Percentiles rank a stretch among this genome's conserved stretches.
These are phyloP conservation scores for Solanum chilense DNA, from an alignment of 257 asterid genomes.

Conservation along the genomic window DNA sequence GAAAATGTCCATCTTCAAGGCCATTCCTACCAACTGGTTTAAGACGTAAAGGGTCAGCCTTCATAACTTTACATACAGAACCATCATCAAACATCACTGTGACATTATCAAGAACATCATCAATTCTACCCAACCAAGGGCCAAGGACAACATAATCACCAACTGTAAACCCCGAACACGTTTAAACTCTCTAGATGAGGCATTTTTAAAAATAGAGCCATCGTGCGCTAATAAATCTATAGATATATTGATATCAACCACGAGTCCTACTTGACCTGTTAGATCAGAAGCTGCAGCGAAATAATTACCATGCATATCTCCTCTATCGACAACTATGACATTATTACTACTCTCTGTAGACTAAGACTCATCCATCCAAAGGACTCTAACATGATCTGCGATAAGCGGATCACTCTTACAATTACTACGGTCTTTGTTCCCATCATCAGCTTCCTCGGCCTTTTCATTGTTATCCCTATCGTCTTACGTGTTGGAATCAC, in stretches of 20 bases:
- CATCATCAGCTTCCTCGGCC: constrained; percentile 25
- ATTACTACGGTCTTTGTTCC: constrained; percentile 20
- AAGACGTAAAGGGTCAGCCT: constrained; percentile 80
- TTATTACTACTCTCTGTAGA: constrained; percentile 41
- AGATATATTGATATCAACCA: constrained; percentile 58
- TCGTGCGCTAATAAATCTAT: constrained; percentile 62
- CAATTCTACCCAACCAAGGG: constrained; percentile 97
- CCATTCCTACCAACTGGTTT: constrained; percentile 69
- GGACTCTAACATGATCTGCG: constrained; percentile 75
- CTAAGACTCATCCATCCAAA: constrained; percentile 82
- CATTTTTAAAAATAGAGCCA: constrained; percentile 45
- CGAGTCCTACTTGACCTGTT: constrained; percentile 86
- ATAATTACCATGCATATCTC: constrained; percentile 88
- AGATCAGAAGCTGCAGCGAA: constrained; percentile 88
- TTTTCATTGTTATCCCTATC: constrained; percentile 19
- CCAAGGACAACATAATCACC: constrained; percentile 94
- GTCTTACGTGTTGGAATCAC: constrained; percentile 27
- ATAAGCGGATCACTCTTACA: constrained; percentile 40
- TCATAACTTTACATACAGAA: constrained; percentile 81
- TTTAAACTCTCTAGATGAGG: constrained; percentile 48
- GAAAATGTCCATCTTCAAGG: constrained; percentile 86
- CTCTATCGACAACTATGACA: constrained; percentile 71
- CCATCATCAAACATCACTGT: constrained; percentile 93
- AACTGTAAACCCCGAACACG: constrained; percentile 70
- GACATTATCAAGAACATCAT: constrained; percentile 86